phyloP scores from a whole-genome alignment of 495 filamentous ascomycete species.

The Penicillium chermesinum region DNA sequence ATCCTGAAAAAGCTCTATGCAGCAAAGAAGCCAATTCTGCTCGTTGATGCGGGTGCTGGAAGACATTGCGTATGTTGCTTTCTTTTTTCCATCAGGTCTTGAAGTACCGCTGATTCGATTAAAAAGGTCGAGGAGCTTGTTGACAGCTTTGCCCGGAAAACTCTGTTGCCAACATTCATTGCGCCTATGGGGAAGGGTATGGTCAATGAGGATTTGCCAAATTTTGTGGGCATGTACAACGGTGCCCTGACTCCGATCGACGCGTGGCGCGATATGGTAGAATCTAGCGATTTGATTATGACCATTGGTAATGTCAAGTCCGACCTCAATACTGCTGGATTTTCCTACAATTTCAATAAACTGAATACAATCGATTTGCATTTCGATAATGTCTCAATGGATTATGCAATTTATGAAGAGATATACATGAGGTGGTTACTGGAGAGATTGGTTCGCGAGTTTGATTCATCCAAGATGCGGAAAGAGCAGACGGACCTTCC shows the following conservation, averaged over 20 bases:
- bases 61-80: too few relatives aligned
- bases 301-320: conserved; percentile 23
- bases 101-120: too few relatives aligned
- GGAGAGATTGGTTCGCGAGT: not conserved
- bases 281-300: conserved; percentile 26
- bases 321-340: conserved; percentile 25
- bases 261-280: conserved; percentile 12
- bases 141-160: not conserved
- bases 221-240: conserved; percentile 27
- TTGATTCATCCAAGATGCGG: not conserved
- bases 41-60: too few relatives aligned
- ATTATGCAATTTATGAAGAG: too few relatives aligned
- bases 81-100: too few relatives aligned
- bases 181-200: not conserved
- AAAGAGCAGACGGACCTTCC: not conserved
- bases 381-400: not conserved
- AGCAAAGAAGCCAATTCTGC: too few relatives aligned
- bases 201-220: conserved; percentile 26
- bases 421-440: too few relatives aligned
- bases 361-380: conserved; percentile 14
- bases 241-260: not conserved
- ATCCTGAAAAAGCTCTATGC: too few relatives aligned
- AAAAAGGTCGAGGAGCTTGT: too few relatives aligned
- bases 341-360: conserved; percentile 12
- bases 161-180: not conserved